These are phyloP conservation scores for Diaporthe australafricana DNA, from an alignment of 2,329 filamentous ascomycete species.

Conservation along the genomic window DNA sequence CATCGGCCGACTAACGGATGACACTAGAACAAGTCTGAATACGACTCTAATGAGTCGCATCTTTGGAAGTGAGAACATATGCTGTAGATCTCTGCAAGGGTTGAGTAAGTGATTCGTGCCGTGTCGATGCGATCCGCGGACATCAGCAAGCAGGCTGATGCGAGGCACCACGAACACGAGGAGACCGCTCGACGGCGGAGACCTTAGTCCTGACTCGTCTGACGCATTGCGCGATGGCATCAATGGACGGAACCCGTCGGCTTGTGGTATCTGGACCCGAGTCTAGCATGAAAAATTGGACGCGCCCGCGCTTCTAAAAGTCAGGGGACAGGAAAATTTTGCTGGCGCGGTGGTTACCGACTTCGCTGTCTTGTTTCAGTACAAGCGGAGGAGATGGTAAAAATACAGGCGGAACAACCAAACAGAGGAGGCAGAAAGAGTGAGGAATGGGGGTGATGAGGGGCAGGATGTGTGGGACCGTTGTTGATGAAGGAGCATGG, in stretches of 20 bases:
- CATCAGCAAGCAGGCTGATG: background rate
- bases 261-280: slow-evolving; percentile 22
- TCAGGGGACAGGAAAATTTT: slow-evolving; percentile 32
- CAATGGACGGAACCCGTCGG: slow-evolving; percentile 4
- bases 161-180: slow-evolving; percentile 18
- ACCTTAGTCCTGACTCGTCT: background rate
- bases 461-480: slow-evolving; percentile 21
- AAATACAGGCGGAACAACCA: slow-evolving; percentile 9
- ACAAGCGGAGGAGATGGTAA: slow-evolving; percentile 28
- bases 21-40: slow-evolving; percentile 1
- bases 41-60: slow-evolving; percentile 17
- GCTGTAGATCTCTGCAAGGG: slow-evolving; percentile 12
- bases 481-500: slow-evolving; percentile 19
- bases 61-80: background rate
- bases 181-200: background rate
- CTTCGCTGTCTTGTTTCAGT: slow-evolving; percentile 34
- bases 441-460: background rate
- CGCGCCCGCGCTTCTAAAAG: background rate
- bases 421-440: background rate
- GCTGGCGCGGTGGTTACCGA: slow-evolving; percentile 32
- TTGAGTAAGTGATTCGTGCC: background rate
- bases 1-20: background rate
- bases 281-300: slow-evolving; percentile 5
- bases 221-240: slow-evolving; percentile 9
- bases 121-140: background rate